Conservation (phyloP, 2,329 filamentous ascomycete genomes). For the Hansfordia pulvinata region DNA sequence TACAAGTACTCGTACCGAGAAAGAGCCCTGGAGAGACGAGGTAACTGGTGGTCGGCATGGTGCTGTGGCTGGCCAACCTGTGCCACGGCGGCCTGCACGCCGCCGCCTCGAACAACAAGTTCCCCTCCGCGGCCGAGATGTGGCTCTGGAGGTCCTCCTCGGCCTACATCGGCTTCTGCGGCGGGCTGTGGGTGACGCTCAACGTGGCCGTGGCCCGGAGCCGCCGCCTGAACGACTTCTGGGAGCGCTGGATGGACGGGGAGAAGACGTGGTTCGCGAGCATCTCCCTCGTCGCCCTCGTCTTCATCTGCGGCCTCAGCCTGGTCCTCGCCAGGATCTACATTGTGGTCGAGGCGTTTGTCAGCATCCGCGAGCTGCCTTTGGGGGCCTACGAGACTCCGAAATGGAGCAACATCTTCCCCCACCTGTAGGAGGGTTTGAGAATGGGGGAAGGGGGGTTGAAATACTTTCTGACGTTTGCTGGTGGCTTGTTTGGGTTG, state of each 20-base stretch:
- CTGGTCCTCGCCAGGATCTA: constrained; percentile 8
- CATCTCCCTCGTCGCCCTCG: constrained; percentile 1
- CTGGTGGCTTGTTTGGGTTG: too few species aligned
- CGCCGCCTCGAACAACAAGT: constrained; percentile 13
- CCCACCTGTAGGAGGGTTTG: too few species aligned
- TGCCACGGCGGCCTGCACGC: constrained; percentile 8
- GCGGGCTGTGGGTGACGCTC: constrained; percentile 4
- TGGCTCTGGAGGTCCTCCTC: constrained; percentile 10
- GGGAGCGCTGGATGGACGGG: constrained; percentile 3
- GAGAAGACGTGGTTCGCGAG: constrained; percentile 5
- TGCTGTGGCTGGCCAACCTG: constrained; percentile 3
- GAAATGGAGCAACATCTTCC: constrained; percentile 10
- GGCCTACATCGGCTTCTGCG: constrained; percentile 7
- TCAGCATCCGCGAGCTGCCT: constrained; percentile 10
- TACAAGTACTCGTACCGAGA: constrained; percentile 2
- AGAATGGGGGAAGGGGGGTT: too few species aligned
- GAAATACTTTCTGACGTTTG: too few species aligned
- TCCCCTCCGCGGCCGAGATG: constrained; percentile 8
- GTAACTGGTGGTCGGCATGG: constrained; percentile 3
- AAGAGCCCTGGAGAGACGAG: constrained; percentile 4
- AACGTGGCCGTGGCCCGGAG: constrained; percentile 3
- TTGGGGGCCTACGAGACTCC: constrained; percentile 8
- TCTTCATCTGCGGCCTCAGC: constrained; percentile 1
- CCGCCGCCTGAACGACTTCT: constrained; percentile 2
- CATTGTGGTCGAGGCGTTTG: constrained; percentile 11